Conservation (phyloP, 2,329 filamentous ascomycete species). For the Aureobasidium zeae region DNA sequence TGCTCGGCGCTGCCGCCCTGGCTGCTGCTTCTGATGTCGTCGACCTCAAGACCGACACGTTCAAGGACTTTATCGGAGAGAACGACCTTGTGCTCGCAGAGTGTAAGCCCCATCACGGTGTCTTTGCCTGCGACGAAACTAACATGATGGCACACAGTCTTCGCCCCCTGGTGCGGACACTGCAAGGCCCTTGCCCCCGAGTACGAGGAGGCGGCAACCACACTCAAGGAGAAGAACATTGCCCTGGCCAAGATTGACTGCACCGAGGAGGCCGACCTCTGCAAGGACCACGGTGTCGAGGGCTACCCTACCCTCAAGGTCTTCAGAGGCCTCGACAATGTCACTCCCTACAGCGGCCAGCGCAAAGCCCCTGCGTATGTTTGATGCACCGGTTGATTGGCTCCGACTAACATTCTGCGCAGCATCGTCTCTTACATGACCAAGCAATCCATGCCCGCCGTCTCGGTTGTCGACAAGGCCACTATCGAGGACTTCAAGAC, state of each 20-base stretch:
- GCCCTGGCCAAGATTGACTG: conserved; percentile 83
- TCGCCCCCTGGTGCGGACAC: conserved; percentile 93
- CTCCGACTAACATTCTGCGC: conserved; percentile 4
- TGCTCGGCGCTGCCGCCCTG: conserved; percentile 48
- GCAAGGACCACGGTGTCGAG: conserved; percentile 82
- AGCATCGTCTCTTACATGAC: conserved; percentile 81
- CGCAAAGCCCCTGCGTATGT: conserved; percentile 67
- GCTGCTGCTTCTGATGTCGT: conserved; percentile 68
- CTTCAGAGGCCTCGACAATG: conserved; percentile 81
- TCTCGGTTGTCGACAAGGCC: conserved; percentile 72
- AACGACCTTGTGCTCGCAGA: conserved; percentile 89
- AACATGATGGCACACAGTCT: conserved; percentile 51
- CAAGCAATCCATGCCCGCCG: conserved; percentile 91
- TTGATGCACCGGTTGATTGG: not conserved
- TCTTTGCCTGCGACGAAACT: no score
- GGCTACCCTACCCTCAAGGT: conserved; percentile 98
- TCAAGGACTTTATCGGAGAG: conserved; percentile 73
- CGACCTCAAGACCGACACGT: conserved; percentile 76
- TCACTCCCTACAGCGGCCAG: conserved; percentile 76
- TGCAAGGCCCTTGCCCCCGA: conserved; percentile 96
- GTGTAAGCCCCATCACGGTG: conserved; percentile 55
- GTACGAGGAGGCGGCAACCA: conserved; percentile 78
- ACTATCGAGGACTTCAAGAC: conserved; percentile 94
- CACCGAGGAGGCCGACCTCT: conserved; percentile 87
- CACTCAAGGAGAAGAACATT: conserved; percentile 81